Evolutionary conservation across 495 filamentous ascomycete species (phyloP).

Genomic region (Diplogelasinospora grovesii): DNA sequence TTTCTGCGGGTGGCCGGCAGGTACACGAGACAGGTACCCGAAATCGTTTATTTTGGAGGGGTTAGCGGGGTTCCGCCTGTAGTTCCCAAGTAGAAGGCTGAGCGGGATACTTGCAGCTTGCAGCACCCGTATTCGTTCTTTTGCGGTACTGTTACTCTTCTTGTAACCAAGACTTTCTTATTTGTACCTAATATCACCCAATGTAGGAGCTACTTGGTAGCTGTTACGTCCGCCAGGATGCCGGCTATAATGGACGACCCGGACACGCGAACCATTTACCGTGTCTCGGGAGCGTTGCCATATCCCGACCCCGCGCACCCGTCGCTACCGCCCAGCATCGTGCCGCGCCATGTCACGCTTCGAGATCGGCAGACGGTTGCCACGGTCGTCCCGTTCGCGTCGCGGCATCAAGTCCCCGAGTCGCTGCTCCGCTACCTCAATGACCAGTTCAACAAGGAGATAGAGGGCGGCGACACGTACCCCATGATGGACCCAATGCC

Average conservation of each 20-base stretch:
- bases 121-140: neutral
- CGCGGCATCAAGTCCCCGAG: constrained; percentile 63
- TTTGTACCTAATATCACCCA: neutral
- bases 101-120: too few relatives aligned
- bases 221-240: constrained; percentile 47
- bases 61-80: too few relatives aligned
- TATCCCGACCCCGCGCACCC: constrained; percentile 55
- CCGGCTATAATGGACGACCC: constrained; percentile 84
- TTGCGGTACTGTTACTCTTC: neutral
- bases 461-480: constrained; percentile 94
- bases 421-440: constrained; percentile 73
- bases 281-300: constrained; percentile 55
- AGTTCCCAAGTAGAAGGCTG: too few relatives aligned
- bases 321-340: constrained; percentile 61
- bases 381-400: constrained; percentile 81
- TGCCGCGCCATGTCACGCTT: constrained; percentile 78
- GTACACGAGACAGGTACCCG: neutral
- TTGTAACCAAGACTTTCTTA: neutral
- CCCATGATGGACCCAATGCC: constrained; percentile 80
- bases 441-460: constrained; percentile 86
- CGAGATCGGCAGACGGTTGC: constrained; percentile 85
- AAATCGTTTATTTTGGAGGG: too few relatives aligned
- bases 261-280: constrained; percentile 52
- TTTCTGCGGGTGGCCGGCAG: neutral
- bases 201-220: neutral